Evolutionary conservation across 2,329 filamentous ascomycete species (phyloP).

Genomic region (Ceratocystiopsis minuta): DNA sequence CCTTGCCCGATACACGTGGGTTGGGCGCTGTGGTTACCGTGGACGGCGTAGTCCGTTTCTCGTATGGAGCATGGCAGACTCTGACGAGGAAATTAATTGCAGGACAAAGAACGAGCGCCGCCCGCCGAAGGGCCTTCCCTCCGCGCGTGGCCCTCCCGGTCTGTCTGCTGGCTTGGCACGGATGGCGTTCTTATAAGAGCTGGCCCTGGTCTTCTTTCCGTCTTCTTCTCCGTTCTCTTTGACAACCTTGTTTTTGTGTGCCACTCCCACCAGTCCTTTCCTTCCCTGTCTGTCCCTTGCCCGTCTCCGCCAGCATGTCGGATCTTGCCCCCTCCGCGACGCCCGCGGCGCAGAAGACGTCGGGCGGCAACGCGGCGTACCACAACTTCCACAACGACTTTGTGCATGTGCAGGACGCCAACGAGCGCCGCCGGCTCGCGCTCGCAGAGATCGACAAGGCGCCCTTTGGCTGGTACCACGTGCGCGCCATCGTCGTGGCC

Average conservation of each 20-base stretch:
- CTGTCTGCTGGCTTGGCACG: too few species aligned
- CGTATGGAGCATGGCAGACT: background rate
- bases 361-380: conserved; percentile 51
- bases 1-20: too few species aligned
- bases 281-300: background rate
- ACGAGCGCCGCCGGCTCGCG: conserved; percentile 61
- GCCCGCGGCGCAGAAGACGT: conserved; percentile 24
- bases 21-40: too few species aligned
- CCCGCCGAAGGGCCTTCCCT: too few species aligned
- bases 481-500: conserved; percentile 58
- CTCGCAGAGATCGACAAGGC: conserved; percentile 70
- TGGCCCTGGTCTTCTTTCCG: background rate
- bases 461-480: conserved; percentile 70
- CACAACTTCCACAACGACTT: conserved; percentile 48
- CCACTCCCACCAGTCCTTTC: too few species aligned
- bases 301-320: conserved; percentile 6
- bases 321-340: conserved; percentile 5
- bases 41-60: too few species aligned
- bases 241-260: background rate
- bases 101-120: background rate
- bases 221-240: background rate
- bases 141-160: too few species aligned
- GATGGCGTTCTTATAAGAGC: too few species aligned
- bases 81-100: too few species aligned
- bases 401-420: conserved; percentile 45